A percentile compares a stretch with the other conserved stretches of the same genome.
phyloP scores from a whole-genome alignment of 257 asterid species.

The Eucommia ulmoides region DNA sequence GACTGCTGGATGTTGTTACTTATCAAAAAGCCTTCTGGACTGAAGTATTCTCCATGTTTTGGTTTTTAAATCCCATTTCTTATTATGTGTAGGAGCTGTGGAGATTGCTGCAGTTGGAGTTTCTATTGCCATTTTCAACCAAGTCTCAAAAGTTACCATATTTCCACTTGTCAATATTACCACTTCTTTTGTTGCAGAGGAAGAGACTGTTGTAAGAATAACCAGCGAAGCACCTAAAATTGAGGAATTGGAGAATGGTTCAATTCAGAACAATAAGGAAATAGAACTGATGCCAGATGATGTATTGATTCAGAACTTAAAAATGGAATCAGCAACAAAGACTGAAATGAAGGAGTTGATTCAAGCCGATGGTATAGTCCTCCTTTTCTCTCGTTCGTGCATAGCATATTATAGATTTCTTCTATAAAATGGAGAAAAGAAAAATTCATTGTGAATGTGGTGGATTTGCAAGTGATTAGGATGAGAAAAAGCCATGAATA shows the following conservation, averaged over 20 bases:
- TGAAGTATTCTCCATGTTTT: too few relatives aligned
- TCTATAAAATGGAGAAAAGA: not conserved
- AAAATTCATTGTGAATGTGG: not conserved
- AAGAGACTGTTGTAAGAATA: constrained; percentile 53
- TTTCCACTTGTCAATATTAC: too few relatives aligned
- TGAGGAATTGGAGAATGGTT: constrained; percentile 20
- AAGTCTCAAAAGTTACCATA: too few relatives aligned
- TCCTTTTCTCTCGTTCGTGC: not conserved
- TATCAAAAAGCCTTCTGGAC: too few relatives aligned
- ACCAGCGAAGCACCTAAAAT: constrained; percentile 11
- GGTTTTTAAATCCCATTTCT: too few relatives aligned
- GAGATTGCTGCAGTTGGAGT: too few relatives aligned
- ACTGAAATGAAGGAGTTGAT: constrained; percentile 13
- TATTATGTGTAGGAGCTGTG: too few relatives aligned
- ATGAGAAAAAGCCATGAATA: not conserved
- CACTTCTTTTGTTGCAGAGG: too few relatives aligned
- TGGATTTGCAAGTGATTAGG: not conserved
- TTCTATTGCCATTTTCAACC: too few relatives aligned
- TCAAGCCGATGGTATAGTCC: constrained; percentile 19
- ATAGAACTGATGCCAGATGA: constrained; percentile 5
- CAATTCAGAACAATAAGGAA: constrained; percentile 7
- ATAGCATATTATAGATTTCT: not conserved
- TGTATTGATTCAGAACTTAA: not conserved
- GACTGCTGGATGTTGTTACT: too few relatives aligned
- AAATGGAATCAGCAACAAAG: constrained; percentile 5